Conservation (phyloP, 1,284 basidiomycete genomes). For the Papiliotrema terrestris region DNA sequence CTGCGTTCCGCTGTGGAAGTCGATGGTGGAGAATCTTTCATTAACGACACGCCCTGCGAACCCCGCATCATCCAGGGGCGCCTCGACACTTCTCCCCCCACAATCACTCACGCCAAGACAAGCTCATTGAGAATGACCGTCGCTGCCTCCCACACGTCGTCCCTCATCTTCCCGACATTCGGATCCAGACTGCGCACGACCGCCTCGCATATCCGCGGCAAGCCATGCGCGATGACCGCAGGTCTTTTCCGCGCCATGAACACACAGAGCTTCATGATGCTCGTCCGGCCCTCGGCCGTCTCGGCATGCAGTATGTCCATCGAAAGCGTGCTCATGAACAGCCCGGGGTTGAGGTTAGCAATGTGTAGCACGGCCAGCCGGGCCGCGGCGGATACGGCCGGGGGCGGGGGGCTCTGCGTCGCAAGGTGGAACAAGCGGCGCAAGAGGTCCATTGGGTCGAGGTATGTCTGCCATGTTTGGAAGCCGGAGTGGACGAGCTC, state of each 20-base stretch:
- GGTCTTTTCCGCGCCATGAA: conserved; percentile 93
- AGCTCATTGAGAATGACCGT: conserved; percentile 89
- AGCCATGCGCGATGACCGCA: conserved; percentile 74
- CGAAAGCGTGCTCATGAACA: conserved; percentile 93
- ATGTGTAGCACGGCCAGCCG: conserved; percentile 79
- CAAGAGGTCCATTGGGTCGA: conserved; percentile 85
- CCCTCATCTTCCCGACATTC: conserved; percentile 73
- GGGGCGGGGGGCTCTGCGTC: conserved; percentile 61
- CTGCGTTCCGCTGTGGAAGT: conserved; percentile 82
- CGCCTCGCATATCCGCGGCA: conserved; percentile 86
- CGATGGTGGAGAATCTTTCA: conserved; percentile 79
- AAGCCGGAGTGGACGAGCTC: conserved; percentile 89
- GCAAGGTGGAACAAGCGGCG: conserved; percentile 79
- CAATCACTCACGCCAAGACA: conserved; percentile 68
- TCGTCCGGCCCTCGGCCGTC: conserved; percentile 73
- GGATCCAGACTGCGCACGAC: conserved; percentile 97
- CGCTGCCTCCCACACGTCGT: conserved; percentile 82
- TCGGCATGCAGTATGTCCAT: conserved; percentile 84
- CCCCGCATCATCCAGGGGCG: too few species aligned
- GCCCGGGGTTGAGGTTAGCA: conserved; percentile 73
- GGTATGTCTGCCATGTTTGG: conserved; percentile 88
- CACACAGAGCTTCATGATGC: conserved; percentile 88
- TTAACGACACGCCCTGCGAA: background rate
- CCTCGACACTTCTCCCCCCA: too few species aligned
- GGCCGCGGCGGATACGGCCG: conserved; percentile 53